These are phyloP conservation scores for Avena sativa DNA, from an alignment of 176 grass and related monocot genomes.

Conservation along the genomic window DNA sequence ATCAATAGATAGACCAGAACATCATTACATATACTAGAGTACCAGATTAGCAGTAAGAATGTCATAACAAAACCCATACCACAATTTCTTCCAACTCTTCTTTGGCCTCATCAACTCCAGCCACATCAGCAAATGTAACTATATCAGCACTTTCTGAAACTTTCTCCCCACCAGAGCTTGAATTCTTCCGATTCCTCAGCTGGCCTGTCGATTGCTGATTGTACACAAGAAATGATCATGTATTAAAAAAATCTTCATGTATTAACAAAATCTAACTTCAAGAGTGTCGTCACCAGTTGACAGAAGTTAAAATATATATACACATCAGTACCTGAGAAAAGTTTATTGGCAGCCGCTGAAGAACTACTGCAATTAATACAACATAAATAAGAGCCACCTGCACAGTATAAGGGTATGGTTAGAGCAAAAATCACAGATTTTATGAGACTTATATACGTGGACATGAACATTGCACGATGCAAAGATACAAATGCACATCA, in stretches of 20 bases:
- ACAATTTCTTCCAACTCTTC: slow-evolving; percentile 99
- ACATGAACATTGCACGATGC: background rate
- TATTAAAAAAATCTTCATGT: slow-evolving; percentile 27
- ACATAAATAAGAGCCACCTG: slow-evolving; percentile 97
- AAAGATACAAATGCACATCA: background rate
- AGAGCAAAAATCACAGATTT: slow-evolving; percentile 4
- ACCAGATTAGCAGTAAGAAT: slow-evolving; percentile 25
- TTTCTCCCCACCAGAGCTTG: slow-evolving; percentile 65
- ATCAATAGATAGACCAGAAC: slow-evolving; percentile 42
- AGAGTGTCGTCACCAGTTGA: slow-evolving; percentile 19
- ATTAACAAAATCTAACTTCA: slow-evolving; percentile 31
- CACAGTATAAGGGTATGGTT: slow-evolving; percentile 42
- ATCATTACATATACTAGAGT: slow-evolving; percentile 18
- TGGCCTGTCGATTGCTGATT: slow-evolving; percentile 90
- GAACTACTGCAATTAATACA: slow-evolving; percentile 84
- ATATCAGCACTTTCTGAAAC: slow-evolving; percentile 78
- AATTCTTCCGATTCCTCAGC: slow-evolving; percentile 81
- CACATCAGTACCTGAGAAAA: slow-evolving; percentile 77
- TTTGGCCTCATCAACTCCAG: slow-evolving; percentile 99
- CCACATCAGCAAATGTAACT: slow-evolving; percentile 97
- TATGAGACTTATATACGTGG: background rate
- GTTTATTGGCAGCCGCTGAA: slow-evolving; percentile 81
- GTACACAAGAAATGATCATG: slow-evolving; percentile 41
- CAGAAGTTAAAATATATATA: slow-evolving; percentile 15
- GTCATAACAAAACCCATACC: slow-evolving; percentile 55